phyloP scores from a whole-genome alignment of 257 asterid species.

The Solanum sitiens region DNA sequence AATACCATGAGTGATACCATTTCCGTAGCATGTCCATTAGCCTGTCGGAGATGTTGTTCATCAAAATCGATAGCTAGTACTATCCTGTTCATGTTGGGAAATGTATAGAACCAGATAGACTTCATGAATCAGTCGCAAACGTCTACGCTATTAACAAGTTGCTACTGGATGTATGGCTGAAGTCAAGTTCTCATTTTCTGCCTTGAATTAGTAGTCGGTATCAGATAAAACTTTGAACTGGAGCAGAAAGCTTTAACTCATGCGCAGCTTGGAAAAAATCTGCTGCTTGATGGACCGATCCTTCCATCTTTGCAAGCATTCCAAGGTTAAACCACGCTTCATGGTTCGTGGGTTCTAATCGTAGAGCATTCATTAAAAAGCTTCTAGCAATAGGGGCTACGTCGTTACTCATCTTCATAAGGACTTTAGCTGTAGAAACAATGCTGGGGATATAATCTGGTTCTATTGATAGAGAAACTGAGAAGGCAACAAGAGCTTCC shows the following conservation, averaged over 20 bases:
- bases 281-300: slow-evolving; percentile 59
- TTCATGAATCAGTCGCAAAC: neutral
- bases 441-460: slow-evolving; percentile 77
- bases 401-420: slow-evolving; percentile 37
- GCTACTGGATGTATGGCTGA: neutral
- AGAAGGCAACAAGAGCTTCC: slow-evolving; percentile 64
- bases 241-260: slow-evolving; percentile 74
- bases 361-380: slow-evolving; percentile 67
- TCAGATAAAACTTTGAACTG: slow-evolving; percentile 43
- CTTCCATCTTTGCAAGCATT: slow-evolving; percentile 50
- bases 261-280: slow-evolving; percentile 90
- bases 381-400: slow-evolving; percentile 60
- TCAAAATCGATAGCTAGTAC: neutral
- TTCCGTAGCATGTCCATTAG: neutral
- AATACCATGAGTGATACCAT: neutral
- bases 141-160: neutral
- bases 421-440: slow-evolving; percentile 56
- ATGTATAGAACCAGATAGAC: neutral
- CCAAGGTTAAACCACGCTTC: slow-evolving; percentile 76
- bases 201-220: neutral
- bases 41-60: neutral
- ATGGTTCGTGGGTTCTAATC: slow-evolving; percentile 69
- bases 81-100: neutral
- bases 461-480: slow-evolving; percentile 50
- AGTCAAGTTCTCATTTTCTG: neutral